Base-by-base conservation (phyloP, 345 rosid genomes). In the Atalantia buxifolia region DNA sequence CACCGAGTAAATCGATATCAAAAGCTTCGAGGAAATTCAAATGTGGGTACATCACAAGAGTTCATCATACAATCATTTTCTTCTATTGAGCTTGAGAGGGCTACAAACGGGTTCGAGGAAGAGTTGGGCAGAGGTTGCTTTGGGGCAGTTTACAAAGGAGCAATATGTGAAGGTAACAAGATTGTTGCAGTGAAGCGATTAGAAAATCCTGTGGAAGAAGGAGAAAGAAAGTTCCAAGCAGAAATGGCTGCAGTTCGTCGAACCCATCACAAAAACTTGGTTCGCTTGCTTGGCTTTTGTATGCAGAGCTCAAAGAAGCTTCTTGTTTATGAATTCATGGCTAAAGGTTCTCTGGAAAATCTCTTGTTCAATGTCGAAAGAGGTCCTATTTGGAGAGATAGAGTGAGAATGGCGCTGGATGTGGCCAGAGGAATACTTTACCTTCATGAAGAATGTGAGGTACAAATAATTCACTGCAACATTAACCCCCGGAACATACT, bases 121-220 rank as follows among this genome's bases (percentile, higher is more conserved):
- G 71, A 30, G 45, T 6, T 81, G 61, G 77, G 81, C 1, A 75
- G 69, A 30, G 82, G 81, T 3, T 0, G 24, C 0, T 68, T 63
- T 42, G 86, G 88, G 33, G 76, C 73, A 1, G 77, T 85, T 22
- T 85, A 78, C n/a, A 81, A 61, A 79, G 88, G 88, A 21, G 4
- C 2, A 28, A 18, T 83, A 3, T 5, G 28, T 0, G 50, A 24
- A 5, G 81, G 71, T 1, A 28, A 33, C 4, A 78, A 40, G 12
- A 40, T 2, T 8, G 60, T 85, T 10, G 82, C 82, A 0, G 64
- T 80, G 0, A 85, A 80, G 50, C 74, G 74, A 63, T 57, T 85
- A 10, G 84, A 78, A 36, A 72, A 66, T 53, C 50, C 19, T 59
- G 25, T 24, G 2, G 73, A 66, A 25, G 78, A 64, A 53, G 88